A percentile compares a stretch with the other conserved stretches of the same genome.
Evolutionary conservation across 192 early-diverging fungal species (phyloP).

Genomic region (Paraglomus brasilianum): DNA sequence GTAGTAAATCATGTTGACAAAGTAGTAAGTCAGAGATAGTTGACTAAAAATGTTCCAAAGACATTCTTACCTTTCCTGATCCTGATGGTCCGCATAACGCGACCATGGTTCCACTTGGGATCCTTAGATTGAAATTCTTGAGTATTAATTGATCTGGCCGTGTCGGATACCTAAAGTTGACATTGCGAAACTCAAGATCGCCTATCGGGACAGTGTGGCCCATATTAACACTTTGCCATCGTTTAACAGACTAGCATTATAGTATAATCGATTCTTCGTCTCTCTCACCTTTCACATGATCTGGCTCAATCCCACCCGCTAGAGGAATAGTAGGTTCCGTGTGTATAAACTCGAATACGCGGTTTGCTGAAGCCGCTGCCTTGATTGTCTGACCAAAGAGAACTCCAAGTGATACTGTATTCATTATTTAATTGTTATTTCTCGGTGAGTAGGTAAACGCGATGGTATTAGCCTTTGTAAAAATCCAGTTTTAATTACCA

Average conservation of each 20-base stretch:
- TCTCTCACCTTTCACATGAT: slow-evolving; percentile 45
- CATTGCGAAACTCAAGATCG: slow-evolving; percentile 2
- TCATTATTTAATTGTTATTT: no score
- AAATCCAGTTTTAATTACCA: slow-evolving; percentile 27
- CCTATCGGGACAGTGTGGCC: no score
- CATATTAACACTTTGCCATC: no score
- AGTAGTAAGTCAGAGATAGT: no score
- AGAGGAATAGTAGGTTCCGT: slow-evolving; percentile 44
- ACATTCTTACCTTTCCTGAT: slow-evolving; percentile 61
- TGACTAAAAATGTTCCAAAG: no score
- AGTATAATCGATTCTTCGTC: slow-evolving; percentile 52
- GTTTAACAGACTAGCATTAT: slow-evolving; percentile 37
- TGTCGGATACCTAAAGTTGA: slow-evolving; percentile 54
- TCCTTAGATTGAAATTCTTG: slow-evolving; percentile 49
- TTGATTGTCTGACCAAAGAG: slow-evolving; percentile 61
- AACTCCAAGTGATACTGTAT: slow-evolving; percentile 49
- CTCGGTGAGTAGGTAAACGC: no score
- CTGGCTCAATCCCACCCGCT: slow-evolving; percentile 40
- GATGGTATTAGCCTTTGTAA: no score
- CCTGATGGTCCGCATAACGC: slow-evolving; percentile 76
- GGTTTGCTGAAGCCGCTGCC: slow-evolving; percentile 48
- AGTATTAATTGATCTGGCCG: slow-evolving; percentile 62
- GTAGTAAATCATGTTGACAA: no score
- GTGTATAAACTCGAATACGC: slow-evolving; percentile 55
- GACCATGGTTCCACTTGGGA: slow-evolving; percentile 62